Evolutionary conservation across 2,329 filamentous ascomycete species (phyloP).

Genomic region (Alternaria hordeiaustralica): DNA sequence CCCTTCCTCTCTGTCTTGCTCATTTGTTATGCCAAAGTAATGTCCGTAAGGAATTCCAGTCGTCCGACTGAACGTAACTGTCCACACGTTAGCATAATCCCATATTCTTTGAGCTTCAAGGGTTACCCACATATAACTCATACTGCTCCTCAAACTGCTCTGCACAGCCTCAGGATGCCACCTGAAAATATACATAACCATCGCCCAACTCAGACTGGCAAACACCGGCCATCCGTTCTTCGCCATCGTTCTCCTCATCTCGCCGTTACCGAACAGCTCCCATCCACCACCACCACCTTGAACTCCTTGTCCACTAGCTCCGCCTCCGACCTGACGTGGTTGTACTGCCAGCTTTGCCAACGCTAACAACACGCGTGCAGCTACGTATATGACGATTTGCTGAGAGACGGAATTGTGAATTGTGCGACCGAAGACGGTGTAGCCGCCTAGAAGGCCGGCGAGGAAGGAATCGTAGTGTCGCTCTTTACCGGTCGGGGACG

Average conservation of each 20-base stretch:
- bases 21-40: constrained; percentile 84
- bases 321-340: constrained; percentile 52
- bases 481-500: constrained; percentile 58
- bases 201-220: constrained; percentile 86
- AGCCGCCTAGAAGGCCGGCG: constrained; percentile 86
- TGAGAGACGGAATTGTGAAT: constrained; percentile 82
- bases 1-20: background rate
- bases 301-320: constrained; percentile 14
- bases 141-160: constrained; percentile 88
- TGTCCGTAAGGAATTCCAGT: constrained; percentile 86
- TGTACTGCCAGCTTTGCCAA: constrained; percentile 83
- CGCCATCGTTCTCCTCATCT: constrained; percentile 48
- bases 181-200: constrained; percentile 94
- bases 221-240: constrained; percentile 89
- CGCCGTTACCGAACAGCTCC: constrained; percentile 48
- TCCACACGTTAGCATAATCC: constrained; percentile 23
- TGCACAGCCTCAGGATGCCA: constrained; percentile 92
- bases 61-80: constrained; percentile 79
- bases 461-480: constrained; percentile 83
- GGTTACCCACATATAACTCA: constrained; percentile 88
- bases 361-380: constrained; percentile 86
- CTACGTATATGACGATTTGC: constrained; percentile 98
- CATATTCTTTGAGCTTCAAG: background rate
- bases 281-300: constrained; percentile 44
- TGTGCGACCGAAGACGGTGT: constrained; percentile 87